Evolutionary conservation across 805 yeast species (phyloP).

Genomic region (Spathaspora passalidarum): DNA sequence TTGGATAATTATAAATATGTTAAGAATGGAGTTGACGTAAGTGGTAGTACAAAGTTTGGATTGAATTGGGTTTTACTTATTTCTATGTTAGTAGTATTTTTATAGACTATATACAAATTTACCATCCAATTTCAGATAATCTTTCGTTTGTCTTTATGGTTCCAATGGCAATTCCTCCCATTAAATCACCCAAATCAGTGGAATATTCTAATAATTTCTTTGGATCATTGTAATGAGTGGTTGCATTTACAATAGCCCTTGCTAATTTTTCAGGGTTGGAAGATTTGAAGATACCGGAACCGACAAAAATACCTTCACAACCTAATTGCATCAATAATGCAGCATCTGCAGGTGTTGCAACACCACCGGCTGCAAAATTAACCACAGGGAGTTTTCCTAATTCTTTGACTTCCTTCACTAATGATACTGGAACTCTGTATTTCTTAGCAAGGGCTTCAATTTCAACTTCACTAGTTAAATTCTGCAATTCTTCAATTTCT

Average conservation of each 20-base stretch:
- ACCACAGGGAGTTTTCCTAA: conserved; percentile 68
- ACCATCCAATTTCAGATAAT: conserved; percentile 55
- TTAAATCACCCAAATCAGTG: conserved; percentile 69
- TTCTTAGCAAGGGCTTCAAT: conserved; percentile 51
- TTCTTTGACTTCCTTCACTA: conserved; percentile 47
- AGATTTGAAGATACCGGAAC: conserved; percentile 74
- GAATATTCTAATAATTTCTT: conserved; percentile 59
- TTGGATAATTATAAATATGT: conserved; percentile 36
- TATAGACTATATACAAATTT: conserved; percentile 9
- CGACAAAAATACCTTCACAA: conserved; percentile 33
- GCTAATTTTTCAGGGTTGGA: conserved; percentile 72
- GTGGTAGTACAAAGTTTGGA: background rate
- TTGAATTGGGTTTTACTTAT: background rate
- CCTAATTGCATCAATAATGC: conserved; percentile 63
- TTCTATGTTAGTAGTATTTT: background rate
- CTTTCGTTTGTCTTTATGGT: conserved; percentile 45
- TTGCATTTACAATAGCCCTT: conserved; percentile 75
- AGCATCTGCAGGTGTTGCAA: conserved; percentile 86
- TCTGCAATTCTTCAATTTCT: conserved; percentile 49
- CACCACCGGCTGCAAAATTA: conserved; percentile 86
- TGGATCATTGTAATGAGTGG: conserved; percentile 66
- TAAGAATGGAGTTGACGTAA: conserved; percentile 29
- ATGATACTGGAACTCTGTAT: conserved; percentile 56
- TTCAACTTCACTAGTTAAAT: conserved; percentile 40
- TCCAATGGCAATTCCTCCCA: conserved; percentile 68